These are phyloP conservation scores for Leccinum imitatum DNA, from an alignment of 768 basidiomycete species.

Conservation along the genomic window DNA sequence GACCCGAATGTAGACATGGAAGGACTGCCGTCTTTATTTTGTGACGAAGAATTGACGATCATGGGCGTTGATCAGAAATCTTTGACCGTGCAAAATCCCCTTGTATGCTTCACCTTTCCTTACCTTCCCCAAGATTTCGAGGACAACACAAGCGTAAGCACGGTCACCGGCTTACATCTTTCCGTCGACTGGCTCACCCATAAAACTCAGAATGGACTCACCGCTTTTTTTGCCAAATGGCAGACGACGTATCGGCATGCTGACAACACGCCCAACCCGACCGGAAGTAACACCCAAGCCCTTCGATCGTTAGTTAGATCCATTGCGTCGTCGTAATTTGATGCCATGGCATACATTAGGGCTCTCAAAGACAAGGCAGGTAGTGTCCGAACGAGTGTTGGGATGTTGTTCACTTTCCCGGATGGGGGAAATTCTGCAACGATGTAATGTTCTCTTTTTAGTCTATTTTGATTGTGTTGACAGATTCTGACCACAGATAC, in stretches of 20 bases:
- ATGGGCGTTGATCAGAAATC: slow-evolving; percentile 4
- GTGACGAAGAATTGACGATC: slow-evolving; percentile 13
- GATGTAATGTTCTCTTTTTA: slow-evolving; percentile 6
- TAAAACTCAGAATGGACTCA: slow-evolving; percentile 5
- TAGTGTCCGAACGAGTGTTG: slow-evolving; percentile 16
- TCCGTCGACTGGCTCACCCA: neutral
- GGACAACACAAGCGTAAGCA: slow-evolving; percentile 13
- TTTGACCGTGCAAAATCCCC: slow-evolving; percentile 19
- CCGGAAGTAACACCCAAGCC: slow-evolving; percentile 11
- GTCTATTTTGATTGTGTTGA: neutral
- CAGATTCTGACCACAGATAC: slow-evolving; percentile 16
- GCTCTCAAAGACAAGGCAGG: slow-evolving; percentile 16
- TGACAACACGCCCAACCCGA: slow-evolving; percentile 7
- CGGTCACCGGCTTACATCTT: neutral
- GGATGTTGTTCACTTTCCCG: slow-evolving; percentile 21
- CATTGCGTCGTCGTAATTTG: neutral
- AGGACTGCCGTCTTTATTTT: slow-evolving; percentile 25
- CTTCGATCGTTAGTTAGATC: slow-evolving; percentile 17
- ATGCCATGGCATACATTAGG: slow-evolving; percentile 4
- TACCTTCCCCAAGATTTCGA: slow-evolving; percentile 22
- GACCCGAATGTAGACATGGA: slow-evolving; percentile 17
- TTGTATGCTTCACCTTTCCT: slow-evolving; percentile 15
- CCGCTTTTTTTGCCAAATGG: slow-evolving; percentile 24
- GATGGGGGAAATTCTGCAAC: slow-evolving; percentile 12
- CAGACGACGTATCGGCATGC: slow-evolving; percentile 20